Conservation (phyloP, 768 basidiomycete species). For the Boletus rubescentipes region DNA sequence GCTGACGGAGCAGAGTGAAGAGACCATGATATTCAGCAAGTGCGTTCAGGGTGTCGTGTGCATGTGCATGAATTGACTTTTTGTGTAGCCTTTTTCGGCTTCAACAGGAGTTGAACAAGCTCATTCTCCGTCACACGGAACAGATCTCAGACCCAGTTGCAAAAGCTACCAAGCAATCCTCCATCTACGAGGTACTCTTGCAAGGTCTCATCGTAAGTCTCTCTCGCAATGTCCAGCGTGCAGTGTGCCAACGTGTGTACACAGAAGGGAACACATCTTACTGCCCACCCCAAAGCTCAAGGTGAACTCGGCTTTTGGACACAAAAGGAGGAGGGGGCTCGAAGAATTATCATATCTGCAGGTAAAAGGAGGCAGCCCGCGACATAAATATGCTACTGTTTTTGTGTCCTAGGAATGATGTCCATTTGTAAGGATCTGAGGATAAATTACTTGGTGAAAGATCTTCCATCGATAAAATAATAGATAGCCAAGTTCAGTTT, state of each 20-base stretch:
- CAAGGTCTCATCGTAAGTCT: conserved; percentile 71
- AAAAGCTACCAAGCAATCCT: conserved; percentile 66
- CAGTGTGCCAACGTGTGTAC: background rate
- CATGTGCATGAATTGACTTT: background rate
- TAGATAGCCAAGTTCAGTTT: conserved; percentile 4
- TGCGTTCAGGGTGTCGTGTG: conserved; percentile 37
- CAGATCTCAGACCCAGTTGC: conserved; percentile 60
- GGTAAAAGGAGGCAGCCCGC: conserved; percentile 30
- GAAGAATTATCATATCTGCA: conserved; percentile 50
- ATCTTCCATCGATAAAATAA: conserved; percentile 10
- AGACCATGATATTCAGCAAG: conserved; percentile 97
- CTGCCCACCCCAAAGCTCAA: conserved; percentile 82
- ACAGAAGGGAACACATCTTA: conserved; percentile 66
- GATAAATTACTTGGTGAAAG: conserved; percentile 23
- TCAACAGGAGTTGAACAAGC: conserved; percentile 76
- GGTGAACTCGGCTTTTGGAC: conserved; percentile 86
- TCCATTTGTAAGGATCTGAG: conserved; percentile 16
- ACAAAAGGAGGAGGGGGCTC: conserved; percentile 79
- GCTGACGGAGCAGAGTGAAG: conserved; percentile 80
- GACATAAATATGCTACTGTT: conserved; percentile 20
- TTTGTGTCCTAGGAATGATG: conserved; percentile 12
- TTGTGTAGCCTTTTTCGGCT: conserved; percentile 71
- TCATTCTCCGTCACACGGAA: conserved; percentile 71
- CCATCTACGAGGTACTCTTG: conserved; percentile 74
- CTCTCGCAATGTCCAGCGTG: background rate